These are phyloP conservation scores for Carpinus viminea DNA, from an alignment of 306 rosid species.

Conservation along the genomic window DNA sequence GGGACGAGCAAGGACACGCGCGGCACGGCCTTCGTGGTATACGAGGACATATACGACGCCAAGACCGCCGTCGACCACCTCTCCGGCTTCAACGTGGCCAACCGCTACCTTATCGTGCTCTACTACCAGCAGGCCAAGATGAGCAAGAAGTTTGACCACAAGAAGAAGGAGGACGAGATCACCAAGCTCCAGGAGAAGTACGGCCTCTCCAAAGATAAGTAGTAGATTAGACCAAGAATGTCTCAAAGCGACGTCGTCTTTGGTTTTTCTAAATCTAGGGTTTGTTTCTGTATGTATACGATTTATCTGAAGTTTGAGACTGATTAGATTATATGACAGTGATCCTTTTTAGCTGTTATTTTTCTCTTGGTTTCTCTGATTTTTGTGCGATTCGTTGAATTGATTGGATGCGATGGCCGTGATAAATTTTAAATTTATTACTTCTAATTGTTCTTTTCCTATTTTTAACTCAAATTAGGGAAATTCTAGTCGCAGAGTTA, in stretches of 20 bases:
- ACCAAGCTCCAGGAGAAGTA: conserved; percentile 86
- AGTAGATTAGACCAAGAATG: background rate
- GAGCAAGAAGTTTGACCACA: conserved; percentile 89
- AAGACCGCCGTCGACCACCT: conserved; percentile 97
- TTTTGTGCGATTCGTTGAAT: background rate
- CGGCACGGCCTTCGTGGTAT: conserved; percentile 94
- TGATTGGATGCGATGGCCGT: background rate
- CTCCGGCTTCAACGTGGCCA: conserved; percentile 94
- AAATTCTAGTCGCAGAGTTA: background rate
- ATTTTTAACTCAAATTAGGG: background rate
- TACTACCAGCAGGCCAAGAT: conserved; percentile 97
- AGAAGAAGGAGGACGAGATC: conserved; percentile 95
- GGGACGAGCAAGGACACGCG: conserved; percentile 94
- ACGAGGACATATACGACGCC: conserved; percentile 99
- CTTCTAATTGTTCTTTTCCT: background rate
- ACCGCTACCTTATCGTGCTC: conserved; percentile 83
- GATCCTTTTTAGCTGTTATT: background rate
- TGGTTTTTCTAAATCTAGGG: background rate
- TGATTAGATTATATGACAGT: background rate
- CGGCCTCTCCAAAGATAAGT: conserved; percentile 91
- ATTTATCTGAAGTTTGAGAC: too few relatives aligned
- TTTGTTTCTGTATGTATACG: background rate
- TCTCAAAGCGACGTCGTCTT: too few relatives aligned
- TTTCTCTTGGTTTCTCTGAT: background rate
- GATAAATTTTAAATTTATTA: background rate